A percentile compares a stretch with the other conserved stretches of the same genome.
Evolutionary conservation across 495 filamentous ascomycete species (phyloP).

Genomic region (Xylaria grammica): DNA sequence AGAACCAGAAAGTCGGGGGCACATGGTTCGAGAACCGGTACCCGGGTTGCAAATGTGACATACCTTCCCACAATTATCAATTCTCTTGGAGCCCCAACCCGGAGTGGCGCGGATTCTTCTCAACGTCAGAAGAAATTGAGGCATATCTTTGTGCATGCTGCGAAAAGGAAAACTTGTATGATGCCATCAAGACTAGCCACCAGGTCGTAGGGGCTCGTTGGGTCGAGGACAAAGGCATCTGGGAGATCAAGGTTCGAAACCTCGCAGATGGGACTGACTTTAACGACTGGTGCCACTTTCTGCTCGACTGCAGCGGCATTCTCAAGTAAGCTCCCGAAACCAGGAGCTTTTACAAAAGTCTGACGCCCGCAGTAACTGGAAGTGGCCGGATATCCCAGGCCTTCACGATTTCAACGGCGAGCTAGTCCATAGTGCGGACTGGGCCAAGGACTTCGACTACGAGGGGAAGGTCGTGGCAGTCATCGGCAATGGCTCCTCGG

Average conservation of each 20-base stretch:
- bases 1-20: slow-evolving; percentile 46
- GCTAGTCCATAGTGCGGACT: slow-evolving; percentile 60
- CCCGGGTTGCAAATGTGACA: slow-evolving; percentile 43
- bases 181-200: slow-evolving; percentile 47
- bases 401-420: slow-evolving; percentile 59
- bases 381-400: slow-evolving; percentile 61
- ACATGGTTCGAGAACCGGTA: slow-evolving; percentile 50
- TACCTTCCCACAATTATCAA: slow-evolving; percentile 48
- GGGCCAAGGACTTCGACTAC: slow-evolving; percentile 50
- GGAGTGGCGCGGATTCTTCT: slow-evolving; percentile 54
- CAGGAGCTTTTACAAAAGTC: too few species aligned
- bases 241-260: slow-evolving; percentile 50
- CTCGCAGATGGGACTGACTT: slow-evolving; percentile 36
- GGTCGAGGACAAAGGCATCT: slow-evolving; percentile 45
- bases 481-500: slow-evolving; percentile 59
- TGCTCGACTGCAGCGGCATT: slow-evolving; percentile 53
- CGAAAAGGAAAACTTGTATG: slow-evolving; percentile 48
- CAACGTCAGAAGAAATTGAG: slow-evolving; percentile 49
- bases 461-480: slow-evolving; percentile 57
- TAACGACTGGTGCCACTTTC: slow-evolving; percentile 51
- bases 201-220: slow-evolving; percentile 45
- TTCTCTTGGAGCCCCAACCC: slow-evolving; percentile 58
- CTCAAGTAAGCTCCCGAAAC: slow-evolving; percentile 50
- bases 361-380: too few species aligned
- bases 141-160: slow-evolving; percentile 51